Base-by-base conservation (phyloP, 139 green algal species). In the Chlamydomonas applanata region DNA sequence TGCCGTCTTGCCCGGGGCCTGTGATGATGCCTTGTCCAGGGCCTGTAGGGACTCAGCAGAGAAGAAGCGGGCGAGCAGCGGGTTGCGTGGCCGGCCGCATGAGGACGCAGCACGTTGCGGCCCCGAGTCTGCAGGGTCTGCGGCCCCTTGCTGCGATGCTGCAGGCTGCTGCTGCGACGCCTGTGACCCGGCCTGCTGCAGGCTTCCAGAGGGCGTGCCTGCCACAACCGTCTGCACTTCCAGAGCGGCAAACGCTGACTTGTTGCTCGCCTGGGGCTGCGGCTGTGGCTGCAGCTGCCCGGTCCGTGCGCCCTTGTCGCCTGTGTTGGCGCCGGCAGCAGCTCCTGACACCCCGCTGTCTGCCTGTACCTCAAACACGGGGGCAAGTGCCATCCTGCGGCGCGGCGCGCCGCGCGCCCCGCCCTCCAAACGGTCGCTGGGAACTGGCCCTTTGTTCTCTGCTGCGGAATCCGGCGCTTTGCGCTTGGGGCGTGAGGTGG, bases 21-120 rank as follows among this genome's bases (percentile, higher is more conserved):
- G n/a, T 40, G n/a, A 24, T 16, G 11, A 4, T 14, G 25, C n/a
- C 59, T 40, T 22, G n/a, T 40, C 24, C 34, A 40, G n/a, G 34
- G n/a, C 59, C 59, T 66, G n/a, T 14, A 66, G n/a, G 24, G 59
- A 66, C 25, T 66, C 11, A 40, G 59, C n/a, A 7, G 59, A 66
- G n/a, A 66, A 40, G 59, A 66, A 66, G 11, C 59, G 24, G 4
- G 25, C 11, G 2, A 66, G 59, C 59, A 66, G 24, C n/a, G 59
- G 30, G 59, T 66, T 35, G 24, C 59, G 24, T 30, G n/a, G 24
- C 9, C 11, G 17, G 59, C 59, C 59, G 4, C 59, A 24, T n/a
- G 59, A 34, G 7, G 40, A 49, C 11, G 40, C 40, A 49, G 40
- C 40, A 19, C 40, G 40, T 49, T 49, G 40, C 7, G 40, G 11